Conservation (phyloP, 2,329 filamentous ascomycete species). For the Clonostachys rosea region DNA sequence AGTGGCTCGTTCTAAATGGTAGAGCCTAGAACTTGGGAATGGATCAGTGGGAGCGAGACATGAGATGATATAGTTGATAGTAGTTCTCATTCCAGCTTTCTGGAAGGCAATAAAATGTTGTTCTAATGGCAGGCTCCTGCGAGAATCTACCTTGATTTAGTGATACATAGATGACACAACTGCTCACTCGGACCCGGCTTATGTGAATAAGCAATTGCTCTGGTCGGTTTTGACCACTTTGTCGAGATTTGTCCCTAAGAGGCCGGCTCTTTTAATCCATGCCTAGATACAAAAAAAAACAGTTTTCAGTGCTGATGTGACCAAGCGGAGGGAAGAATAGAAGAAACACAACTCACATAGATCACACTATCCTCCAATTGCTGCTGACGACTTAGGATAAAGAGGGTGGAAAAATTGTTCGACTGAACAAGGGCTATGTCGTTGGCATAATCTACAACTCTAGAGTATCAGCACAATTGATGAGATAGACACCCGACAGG, state of each 20-base stretch:
- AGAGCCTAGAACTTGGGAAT: too few relatives aligned
- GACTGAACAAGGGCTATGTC: slow-evolving; percentile 23
- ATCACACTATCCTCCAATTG: slow-evolving; percentile 14
- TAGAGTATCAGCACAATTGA: not conserved
- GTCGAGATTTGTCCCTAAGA: slow-evolving; percentile 14
- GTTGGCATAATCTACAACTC: slow-evolving; percentile 15
- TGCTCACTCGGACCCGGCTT: not conserved
- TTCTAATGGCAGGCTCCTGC: too few relatives aligned
- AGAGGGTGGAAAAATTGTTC: slow-evolving; percentile 22
- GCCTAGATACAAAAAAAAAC: slow-evolving; percentile 3
- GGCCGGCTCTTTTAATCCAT: slow-evolving; percentile 16
- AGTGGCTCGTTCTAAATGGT: not conserved
- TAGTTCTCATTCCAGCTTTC: too few relatives aligned
- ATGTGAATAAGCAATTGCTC: slow-evolving; percentile 12
- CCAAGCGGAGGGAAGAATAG: not conserved
- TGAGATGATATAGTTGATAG: too few relatives aligned
- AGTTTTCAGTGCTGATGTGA: not conserved
- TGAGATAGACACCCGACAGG: not conserved
- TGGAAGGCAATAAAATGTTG: too few relatives aligned
- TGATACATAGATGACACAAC: too few relatives aligned
- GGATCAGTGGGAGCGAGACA: too few relatives aligned
- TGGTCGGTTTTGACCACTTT: slow-evolving; percentile 18
- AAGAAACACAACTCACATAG: slow-evolving; percentile 12
- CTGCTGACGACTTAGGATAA: slow-evolving; percentile 22
- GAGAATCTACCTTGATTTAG: too few relatives aligned